Percentiles rank a stretch among this genome's conserved stretches.
phyloP scores from a whole-genome alignment of 495 filamentous ascomycete species.

The Gamarada debralockiae region DNA sequence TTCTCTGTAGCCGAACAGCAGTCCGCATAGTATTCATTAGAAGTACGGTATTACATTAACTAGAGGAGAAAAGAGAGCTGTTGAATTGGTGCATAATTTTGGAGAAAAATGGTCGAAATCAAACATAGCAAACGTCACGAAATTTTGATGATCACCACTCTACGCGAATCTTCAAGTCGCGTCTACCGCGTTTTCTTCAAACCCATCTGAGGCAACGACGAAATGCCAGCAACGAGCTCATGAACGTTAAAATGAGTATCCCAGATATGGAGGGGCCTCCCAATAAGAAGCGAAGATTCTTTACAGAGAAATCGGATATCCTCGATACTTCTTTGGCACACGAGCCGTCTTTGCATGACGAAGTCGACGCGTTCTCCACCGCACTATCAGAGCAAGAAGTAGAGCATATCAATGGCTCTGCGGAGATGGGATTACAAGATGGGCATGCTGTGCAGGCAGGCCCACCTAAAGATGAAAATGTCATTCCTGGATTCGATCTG shows the following conservation, averaged over 20 bases:
- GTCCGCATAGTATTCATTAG: constrained; percentile 23
- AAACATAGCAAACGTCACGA: constrained; percentile 3
- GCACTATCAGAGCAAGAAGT: not conserved
- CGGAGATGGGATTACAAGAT: not conserved
- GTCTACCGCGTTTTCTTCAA: constrained; percentile 37
- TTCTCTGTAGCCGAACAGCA: constrained; percentile 15
- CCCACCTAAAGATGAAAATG: constrained; percentile 1
- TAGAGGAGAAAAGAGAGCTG: not conserved
- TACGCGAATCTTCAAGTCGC: constrained; percentile 22
- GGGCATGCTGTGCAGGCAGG: constrained; percentile 1
- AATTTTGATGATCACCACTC: constrained; percentile 28
- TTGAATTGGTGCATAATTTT: not conserved
- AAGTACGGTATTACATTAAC: constrained; percentile 4
- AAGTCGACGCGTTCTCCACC: constrained; percentile 18
- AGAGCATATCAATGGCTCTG: not conserved
- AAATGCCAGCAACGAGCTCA: not conserved
- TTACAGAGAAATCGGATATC: constrained; percentile 51
- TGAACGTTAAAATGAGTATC: constrained; percentile 45
- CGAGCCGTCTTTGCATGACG: constrained; percentile 19
- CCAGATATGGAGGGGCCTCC: constrained; percentile 57
- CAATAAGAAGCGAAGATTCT: constrained; percentile 78
- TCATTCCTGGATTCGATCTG: constrained; percentile 52
- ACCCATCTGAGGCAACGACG: not conserved
- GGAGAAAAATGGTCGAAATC: not conserved
- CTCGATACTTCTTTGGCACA: constrained; percentile 11